Base-by-base conservation (phyloP, 768 basidiomycete genomes). In the Hydnomerulius pinastri region DNA sequence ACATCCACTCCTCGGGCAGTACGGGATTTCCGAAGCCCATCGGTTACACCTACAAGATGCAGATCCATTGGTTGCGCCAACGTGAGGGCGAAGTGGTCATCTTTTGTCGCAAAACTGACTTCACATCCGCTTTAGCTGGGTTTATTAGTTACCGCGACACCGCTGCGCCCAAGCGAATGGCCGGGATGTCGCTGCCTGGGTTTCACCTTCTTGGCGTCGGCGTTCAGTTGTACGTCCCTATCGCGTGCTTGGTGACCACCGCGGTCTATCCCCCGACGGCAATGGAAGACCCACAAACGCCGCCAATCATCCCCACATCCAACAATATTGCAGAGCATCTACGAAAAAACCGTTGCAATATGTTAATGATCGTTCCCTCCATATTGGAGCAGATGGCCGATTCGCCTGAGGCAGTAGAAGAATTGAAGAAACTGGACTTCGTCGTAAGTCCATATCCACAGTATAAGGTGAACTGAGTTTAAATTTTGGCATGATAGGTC, bases 21-120 rank as follows among this genome's bases (percentile, higher is more conserved):
- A 76, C 76, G 0, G 76, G 76, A 6, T 63, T 72, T 30, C 76
- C 76, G 1, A 77, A 75, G 48, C 54, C 71, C 15, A 69, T 78
- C 30, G 55, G 62, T 3, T 61, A 72, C 27, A 68, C 65, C 0
- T 67, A 70, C 38, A 57, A 54, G 23, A 56, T 54, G 4, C 29
- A 73, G 18, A 29, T 60, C 4, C 60, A 73, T 28, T 72, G 73
- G 67, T 57, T 61, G 10, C n/a, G n/a, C n/a, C n/a, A n/a, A n/a
- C n/a, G n/a, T n/a, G n/a, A n/a, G n/a, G n/a, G n/a, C n/a, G n/a
- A n/a, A n/a, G n/a, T n/a, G n/a, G n/a, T n/a, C n/a, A n/a, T n/a
- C n/a, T n/a, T n/a, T n/a, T n/a, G n/a, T n/a, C n/a, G n/a, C n/a
- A n/a, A n/a, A n/a, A n/a, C n/a, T n/a, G n/a, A n/a, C n/a, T n/a